These are phyloP conservation scores for Lentinus polychrous DNA, from an alignment of 1,284 basidiomycete species.

Conservation along the genomic window DNA sequence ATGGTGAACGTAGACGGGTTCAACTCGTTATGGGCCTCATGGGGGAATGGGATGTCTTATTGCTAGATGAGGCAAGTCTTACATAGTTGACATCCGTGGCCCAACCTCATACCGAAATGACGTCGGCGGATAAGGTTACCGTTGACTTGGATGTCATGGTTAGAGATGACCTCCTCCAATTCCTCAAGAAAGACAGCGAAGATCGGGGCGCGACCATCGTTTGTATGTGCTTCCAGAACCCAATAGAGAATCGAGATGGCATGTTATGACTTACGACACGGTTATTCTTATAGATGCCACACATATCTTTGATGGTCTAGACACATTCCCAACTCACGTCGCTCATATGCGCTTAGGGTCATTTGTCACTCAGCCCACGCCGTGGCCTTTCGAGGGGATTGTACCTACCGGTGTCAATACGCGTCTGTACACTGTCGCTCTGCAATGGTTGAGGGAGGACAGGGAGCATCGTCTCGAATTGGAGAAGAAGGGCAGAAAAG, in stretches of 20 bases:
- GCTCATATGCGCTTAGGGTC: conserved; percentile 83
- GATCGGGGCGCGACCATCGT: conserved; percentile 83
- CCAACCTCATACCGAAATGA: background rate
- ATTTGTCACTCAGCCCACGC: conserved; percentile 57
- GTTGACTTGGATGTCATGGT: conserved; percentile 99
- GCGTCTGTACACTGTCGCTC: conserved; percentile 64
- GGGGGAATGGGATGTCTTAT: conserved; percentile 89
- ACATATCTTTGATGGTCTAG: conserved; percentile 91
- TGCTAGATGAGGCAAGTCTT: conserved; percentile 82
- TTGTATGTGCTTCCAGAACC: conserved; percentile 44
- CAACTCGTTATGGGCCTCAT: conserved; percentile 98
- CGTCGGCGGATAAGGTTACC: conserved; percentile 57
- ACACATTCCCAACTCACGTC: conserved; percentile 83
- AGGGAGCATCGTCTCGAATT: conserved; percentile 54
- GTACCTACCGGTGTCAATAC: conserved; percentile 24
- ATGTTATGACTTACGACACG: background rate
- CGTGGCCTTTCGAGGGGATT: conserved; percentile 50
- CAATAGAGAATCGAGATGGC: background rate
- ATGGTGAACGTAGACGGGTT: conserved; percentile 90
- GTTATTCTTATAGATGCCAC: conserved; percentile 65
- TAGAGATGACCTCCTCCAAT: conserved; percentile 83
- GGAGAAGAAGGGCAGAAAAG: conserved; percentile 55
- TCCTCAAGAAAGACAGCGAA: conserved; percentile 82
- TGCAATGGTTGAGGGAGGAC: conserved; percentile 85
- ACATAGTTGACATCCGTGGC: background rate